A percentile compares a stretch with the other conserved stretches of the same genome.
Evolutionary conservation across 169 alveolate species (phyloP).

Genomic region (Condylostoma magnum): DNA sequence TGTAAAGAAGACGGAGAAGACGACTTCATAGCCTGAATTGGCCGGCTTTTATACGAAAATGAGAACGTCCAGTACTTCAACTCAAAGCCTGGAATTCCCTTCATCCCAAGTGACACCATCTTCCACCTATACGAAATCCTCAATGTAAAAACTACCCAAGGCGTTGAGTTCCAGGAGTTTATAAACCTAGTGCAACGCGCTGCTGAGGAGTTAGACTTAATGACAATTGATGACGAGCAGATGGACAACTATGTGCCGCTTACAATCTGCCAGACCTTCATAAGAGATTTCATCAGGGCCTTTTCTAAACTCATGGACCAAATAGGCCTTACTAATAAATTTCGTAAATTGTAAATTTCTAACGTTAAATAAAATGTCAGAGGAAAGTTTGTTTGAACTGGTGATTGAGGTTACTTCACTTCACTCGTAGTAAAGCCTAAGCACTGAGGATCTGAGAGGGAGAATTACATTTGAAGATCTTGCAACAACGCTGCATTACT

Average conservation of each 20-base stretch:
- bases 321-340: constrained; percentile 50
- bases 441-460: too few relatives aligned
- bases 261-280: constrained; percentile 52
- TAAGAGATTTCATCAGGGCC: constrained; percentile 59
- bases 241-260: constrained; percentile 66
- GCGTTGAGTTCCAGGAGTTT: constrained; percentile 69
- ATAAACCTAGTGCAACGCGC: constrained; percentile 62
- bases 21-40: constrained; percentile 65
- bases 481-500: too few relatives aligned
- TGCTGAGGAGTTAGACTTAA: constrained; percentile 49
- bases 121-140: constrained; percentile 59
- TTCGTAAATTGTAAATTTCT: too few relatives aligned
- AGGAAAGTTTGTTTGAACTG: too few relatives aligned
- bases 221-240: constrained; percentile 62
- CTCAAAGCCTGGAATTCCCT: constrained; percentile 32
- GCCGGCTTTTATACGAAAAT: constrained; percentile 48
- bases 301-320: constrained; percentile 52
- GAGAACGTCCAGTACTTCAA: constrained; percentile 16
- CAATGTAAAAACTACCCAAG: constrained; percentile 69
- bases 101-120: constrained; percentile 42
- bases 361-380: too few relatives aligned
- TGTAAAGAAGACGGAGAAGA: constrained; percentile 59
- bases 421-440: too few relatives aligned
- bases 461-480: too few relatives aligned
- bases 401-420: too few relatives aligned